These are phyloP conservation scores for Fallopia convolvulus DNA, from an alignment of 148 eudicot species.

Conservation along the genomic window DNA sequence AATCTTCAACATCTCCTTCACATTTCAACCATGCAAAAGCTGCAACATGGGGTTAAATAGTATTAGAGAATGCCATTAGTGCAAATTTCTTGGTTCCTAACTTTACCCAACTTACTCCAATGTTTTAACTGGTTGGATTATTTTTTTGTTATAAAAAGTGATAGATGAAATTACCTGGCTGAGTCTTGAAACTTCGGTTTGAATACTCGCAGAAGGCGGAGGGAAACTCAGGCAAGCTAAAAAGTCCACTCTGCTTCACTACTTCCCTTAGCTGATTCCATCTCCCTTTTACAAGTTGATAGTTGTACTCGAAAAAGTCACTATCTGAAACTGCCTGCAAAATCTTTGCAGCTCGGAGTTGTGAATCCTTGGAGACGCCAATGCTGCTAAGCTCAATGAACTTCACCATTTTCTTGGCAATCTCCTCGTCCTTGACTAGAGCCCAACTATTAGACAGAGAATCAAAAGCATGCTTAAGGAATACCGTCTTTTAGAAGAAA, in stretches of 20 bases:
- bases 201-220: conserved; percentile 50
- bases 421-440: conserved; percentile 64
- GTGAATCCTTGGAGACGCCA: conserved; percentile 95
- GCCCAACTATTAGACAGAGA: conserved; percentile 65
- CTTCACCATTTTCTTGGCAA: conserved; percentile 80
- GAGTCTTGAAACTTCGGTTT: conserved; percentile 43
- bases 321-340: conserved; percentile 60
- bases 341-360: conserved; percentile 83
- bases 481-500: neutral
- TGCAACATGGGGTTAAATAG: neutral
- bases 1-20: conserved; percentile 52
- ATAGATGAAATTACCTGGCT: conserved; percentile 50
- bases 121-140: neutral
- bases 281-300: conserved; percentile 44
- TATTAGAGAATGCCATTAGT: neutral
- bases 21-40: conserved; percentile 92
- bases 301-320: conserved; percentile 55
- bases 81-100: too few relatives aligned
- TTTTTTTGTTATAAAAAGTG: neutral
- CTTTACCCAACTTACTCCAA: too few relatives aligned
- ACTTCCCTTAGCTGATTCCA: conserved; percentile 73
- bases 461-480: neutral
- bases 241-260: conserved; percentile 35
- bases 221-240: conserved; percentile 67
- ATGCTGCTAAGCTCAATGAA: conserved; percentile 82